Percentiles rank a stretch among this genome's conserved stretches.
phyloP scores from a whole-genome alignment of 352 stramenopile genomes.

The Globisporangium canariense region DNA sequence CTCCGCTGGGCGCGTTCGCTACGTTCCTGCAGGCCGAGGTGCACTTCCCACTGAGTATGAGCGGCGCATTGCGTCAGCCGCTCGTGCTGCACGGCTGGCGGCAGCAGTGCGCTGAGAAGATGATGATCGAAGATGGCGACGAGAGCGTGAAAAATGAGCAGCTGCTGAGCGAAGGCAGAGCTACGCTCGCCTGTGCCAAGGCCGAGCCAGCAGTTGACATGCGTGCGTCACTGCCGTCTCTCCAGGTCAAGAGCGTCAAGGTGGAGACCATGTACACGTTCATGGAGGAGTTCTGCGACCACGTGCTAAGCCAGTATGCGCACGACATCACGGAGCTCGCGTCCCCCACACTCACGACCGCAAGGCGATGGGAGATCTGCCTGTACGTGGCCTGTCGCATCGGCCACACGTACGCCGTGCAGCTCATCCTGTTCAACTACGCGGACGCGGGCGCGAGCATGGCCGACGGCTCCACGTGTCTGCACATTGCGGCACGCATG shows the following conservation, averaged over 20 bases:
- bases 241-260: constrained; percentile 56
- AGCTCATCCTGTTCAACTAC: constrained; percentile 76
- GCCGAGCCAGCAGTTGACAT: constrained; percentile 3
- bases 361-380: constrained; percentile 70
- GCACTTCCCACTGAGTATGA: constrained; percentile 37
- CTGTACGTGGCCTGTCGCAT: constrained; percentile 73
- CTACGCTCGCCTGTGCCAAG: constrained; percentile 12
- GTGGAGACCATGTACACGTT: constrained; percentile 75
- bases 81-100: constrained; percentile 51
- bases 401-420: constrained; percentile 67
- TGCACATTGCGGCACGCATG: constrained; percentile 74
- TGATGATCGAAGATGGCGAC: constrained; percentile 34
- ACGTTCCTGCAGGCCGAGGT: constrained; percentile 43
- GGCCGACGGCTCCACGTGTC: constrained; percentile 58
- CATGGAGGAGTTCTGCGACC: constrained; percentile 79
- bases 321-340: constrained; percentile 60
- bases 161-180: neutral
- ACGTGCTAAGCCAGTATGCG: constrained; percentile 57
- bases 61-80: constrained; percentile 34
- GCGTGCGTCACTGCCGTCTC: constrained; percentile 28
- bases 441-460: constrained; percentile 57
- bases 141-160: neutral
- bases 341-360: constrained; percentile 34
- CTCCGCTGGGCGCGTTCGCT: constrained; percentile 43
- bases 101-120: constrained; percentile 46